Evolutionary conservation across 768 basidiomycete genomes (phyloP).

Genomic region (Boletellus emodensis): DNA sequence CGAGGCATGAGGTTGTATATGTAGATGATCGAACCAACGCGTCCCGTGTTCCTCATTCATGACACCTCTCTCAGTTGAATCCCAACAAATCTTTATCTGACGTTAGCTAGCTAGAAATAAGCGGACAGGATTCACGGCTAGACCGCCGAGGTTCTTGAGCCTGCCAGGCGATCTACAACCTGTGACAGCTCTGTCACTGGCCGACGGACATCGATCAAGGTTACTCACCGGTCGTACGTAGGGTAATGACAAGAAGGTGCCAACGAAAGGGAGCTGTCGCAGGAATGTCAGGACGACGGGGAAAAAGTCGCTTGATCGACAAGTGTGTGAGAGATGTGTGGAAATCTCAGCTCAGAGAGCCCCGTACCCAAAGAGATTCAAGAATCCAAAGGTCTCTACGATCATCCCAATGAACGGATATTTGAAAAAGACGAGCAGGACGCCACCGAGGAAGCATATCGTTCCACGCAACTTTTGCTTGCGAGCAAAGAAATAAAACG

Average conservation of each 20-base stretch:
- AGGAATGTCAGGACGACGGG: constrained; percentile 97
- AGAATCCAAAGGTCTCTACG: constrained; percentile 94
- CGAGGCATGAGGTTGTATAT: constrained; percentile 3
- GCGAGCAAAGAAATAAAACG: constrained; percentile 96
- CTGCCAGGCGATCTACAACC: constrained; percentile 77
- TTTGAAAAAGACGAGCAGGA: constrained; percentile 90
- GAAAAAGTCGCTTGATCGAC: constrained; percentile 83
- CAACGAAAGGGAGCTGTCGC: constrained; percentile 89
- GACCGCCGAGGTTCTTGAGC: constrained; percentile 73
- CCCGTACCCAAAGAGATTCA: constrained; percentile 91
- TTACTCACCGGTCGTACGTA: constrained; percentile 75
- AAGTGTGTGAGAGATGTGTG: constrained; percentile 1
- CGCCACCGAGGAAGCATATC: constrained; percentile 82
- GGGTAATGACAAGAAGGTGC: constrained; percentile 80
- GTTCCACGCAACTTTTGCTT: constrained; percentile 93
- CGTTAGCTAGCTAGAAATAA: constrained; percentile 7
- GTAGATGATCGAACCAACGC: background rate
- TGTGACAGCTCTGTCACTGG: constrained; percentile 28
- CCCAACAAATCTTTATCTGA: constrained; percentile 7
- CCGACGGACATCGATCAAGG: background rate
- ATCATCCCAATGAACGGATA: constrained; percentile 93
- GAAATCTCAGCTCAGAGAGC: background rate
- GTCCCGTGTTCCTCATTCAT: background rate
- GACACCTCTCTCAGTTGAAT: constrained; percentile 15
- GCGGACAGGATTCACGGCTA: constrained; percentile 28